A percentile compares a stretch with the other conserved stretches of the same genome.
Evolutionary conservation across 1,284 basidiomycete species (phyloP).

Genomic region (Clitocybe nebularis): DNA sequence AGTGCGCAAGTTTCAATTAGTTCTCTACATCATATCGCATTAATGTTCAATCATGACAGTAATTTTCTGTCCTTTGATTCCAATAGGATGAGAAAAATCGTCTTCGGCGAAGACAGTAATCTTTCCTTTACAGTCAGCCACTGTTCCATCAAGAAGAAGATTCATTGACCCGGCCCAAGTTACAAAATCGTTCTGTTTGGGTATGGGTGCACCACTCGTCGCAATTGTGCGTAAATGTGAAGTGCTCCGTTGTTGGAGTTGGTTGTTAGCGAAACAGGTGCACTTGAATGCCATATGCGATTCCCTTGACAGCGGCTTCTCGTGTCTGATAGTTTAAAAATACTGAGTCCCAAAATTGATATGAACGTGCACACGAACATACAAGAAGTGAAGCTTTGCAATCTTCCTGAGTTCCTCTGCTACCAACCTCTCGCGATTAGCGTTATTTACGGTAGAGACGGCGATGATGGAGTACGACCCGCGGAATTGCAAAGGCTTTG

Average conservation of each 20-base stretch:
- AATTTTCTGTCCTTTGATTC: conserved; percentile 19
- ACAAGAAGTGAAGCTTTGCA: conserved; percentile 17
- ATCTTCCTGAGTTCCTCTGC: conserved; percentile 15
- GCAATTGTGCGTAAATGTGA: background rate
- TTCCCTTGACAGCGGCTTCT: background rate
- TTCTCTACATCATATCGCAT: too few species aligned
- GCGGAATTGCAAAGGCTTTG: conserved; percentile 8
- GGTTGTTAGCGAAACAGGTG: conserved; percentile 5
- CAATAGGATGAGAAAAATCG: conserved; percentile 18
- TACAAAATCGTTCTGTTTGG: conserved; percentile 5
- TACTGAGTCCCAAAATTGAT: background rate
- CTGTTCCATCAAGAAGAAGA: background rate
- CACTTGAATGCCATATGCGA: conserved; percentile 10
- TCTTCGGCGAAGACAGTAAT: conserved; percentile 12
- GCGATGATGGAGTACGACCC: conserved; percentile 18
- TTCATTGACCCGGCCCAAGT: conserved; percentile 3
- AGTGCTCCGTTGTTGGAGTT: background rate
- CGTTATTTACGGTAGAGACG: conserved; percentile 8
- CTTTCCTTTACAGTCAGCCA: conserved; percentile 13
- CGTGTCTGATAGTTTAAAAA: too few species aligned
- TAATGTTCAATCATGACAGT: conserved; percentile 15
- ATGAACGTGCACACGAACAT: conserved; percentile 1
- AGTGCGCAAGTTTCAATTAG: too few species aligned
- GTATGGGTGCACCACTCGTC: background rate
- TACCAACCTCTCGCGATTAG: conserved; percentile 14